These are phyloP conservation scores for Mycena rebaudengoi DNA, from an alignment of 768 basidiomycete genomes.

Conservation along the genomic window DNA sequence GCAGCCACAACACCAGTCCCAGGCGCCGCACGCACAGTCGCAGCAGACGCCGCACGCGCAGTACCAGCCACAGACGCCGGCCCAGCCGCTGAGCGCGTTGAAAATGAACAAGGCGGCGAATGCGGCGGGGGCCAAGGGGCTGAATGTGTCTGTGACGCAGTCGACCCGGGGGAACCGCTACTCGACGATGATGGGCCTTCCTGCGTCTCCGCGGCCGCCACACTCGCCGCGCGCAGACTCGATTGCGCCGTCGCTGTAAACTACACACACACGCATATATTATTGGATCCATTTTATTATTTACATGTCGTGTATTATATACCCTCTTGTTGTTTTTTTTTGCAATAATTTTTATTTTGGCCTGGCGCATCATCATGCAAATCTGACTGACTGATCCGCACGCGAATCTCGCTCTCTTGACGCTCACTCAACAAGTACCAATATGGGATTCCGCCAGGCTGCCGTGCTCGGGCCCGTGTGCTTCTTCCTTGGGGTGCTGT, in stretches of 20 bases:
- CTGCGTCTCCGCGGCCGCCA: conserved; percentile 60
- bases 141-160: conserved; percentile 65
- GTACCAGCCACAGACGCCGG: too few species aligned
- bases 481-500: conserved; percentile 89
- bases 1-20: too few species aligned
- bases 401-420: too few species aligned
- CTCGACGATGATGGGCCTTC: conserved; percentile 64
- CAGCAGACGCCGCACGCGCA: too few species aligned
- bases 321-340: neutral
- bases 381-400: too few species aligned
- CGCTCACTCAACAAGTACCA: too few species aligned
- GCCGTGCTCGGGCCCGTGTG: conserved; percentile 88
- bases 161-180: conserved; percentile 68
- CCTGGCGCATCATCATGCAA: too few species aligned
- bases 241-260: neutral
- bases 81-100: conserved; percentile 54
- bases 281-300: neutral
- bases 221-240: conserved; percentile 43
- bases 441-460: conserved; percentile 90
- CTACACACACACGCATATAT: neutral
- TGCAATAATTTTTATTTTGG: neutral
- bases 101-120: conserved; percentile 58
- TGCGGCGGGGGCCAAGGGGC: conserved; percentile 73
- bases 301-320: neutral
- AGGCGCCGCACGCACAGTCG: too few species aligned